Percentiles rank a stretch among this genome's conserved stretches.
Conservation (phyloP, 352 stramenopile species). For the Paralagenidium karlingii region DNA sequence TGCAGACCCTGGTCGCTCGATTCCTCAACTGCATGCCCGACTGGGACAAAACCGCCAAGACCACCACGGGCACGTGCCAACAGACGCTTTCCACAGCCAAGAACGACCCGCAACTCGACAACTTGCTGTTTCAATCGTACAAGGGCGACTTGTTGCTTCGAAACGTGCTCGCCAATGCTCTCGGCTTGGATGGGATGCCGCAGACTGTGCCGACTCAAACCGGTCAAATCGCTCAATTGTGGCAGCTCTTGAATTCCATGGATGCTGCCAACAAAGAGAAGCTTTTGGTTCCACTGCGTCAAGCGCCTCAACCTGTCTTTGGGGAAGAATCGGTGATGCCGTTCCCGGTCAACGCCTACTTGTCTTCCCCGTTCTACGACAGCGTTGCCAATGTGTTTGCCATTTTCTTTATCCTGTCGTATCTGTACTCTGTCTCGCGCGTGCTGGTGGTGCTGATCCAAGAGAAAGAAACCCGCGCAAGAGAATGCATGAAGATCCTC, state of each 20-base stretch:
- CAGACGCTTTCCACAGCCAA: slow-evolving; percentile 17
- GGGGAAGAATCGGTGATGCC: slow-evolving; percentile 29
- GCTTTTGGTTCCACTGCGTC: slow-evolving; percentile 30
- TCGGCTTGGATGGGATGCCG: too few species aligned
- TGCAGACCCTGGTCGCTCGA: slow-evolving; percentile 22
- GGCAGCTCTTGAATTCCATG: too few species aligned
- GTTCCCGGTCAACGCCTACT: slow-evolving; percentile 38
- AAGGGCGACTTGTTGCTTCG: slow-evolving; percentile 31
- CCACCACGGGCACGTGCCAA: slow-evolving; percentile 29
- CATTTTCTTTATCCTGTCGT: slow-evolving; percentile 87
- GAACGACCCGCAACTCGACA: slow-evolving; percentile 14
- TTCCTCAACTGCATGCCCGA: slow-evolving; percentile 19
- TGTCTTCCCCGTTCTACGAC: slow-evolving; percentile 65
- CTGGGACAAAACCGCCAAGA: slow-evolving; percentile 18
- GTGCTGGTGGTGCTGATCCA: slow-evolving; percentile 82
- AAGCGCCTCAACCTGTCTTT: slow-evolving; percentile 37
- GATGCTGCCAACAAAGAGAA: slow-evolving; percentile 7
- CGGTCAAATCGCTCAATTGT: too few species aligned
- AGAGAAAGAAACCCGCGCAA: slow-evolving; percentile 86
- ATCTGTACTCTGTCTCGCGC: slow-evolving; percentile 81
- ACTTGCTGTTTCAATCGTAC: slow-evolving; percentile 16
- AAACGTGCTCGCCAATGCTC: neutral
- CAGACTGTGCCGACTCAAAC: too few species aligned
- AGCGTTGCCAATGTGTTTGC: slow-evolving; percentile 56
- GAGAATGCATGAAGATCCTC: slow-evolving; percentile 91